Evolutionary conservation across 352 stramenopile species (phyloP), one percentile per base, ranked within the genome.

Genomic region (Albugo candida): DNA sequence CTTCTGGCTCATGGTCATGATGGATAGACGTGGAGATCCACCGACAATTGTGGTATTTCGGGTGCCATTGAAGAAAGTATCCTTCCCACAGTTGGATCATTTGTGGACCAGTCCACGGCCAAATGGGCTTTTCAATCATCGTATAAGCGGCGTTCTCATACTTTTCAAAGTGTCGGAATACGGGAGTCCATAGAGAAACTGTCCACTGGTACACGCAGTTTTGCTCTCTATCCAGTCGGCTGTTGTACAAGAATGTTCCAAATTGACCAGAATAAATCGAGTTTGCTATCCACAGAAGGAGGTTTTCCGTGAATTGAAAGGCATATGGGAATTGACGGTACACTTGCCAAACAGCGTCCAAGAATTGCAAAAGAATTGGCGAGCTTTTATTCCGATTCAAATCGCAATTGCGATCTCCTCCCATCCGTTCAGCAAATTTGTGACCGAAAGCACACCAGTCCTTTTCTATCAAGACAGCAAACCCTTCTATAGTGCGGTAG

Each of bases 1-100:
- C 38, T 43, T 43, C 38, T 24, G 38, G 38, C 17, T 6, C 13
- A 21, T 37, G 41, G 2, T 49, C 54, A 34, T 64, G 55, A 36
- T 69, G 63, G 11, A 65, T 45, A 46, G 78, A 65, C 47, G 57
- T 81, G 39, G 67, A 70, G 1, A 72, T 66, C 71, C 74, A 86
- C 21, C 74, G 65, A 47, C 71, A 83, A 31, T 81, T 79, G 54
- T 78, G 67, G 55, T 75, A 88, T 56, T 84, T 83, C 8, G 75
- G 72, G 46, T 88, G 75, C 70, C 71, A 85, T 48, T 91, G 78
- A 48, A 91, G 81, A 45, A 86, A 91, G 45, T 87, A 91, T 34
- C 65, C 61, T 6, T 85, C 73, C 78, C 78, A 91, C 8, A 91
- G 41, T 35, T 61, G 63, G 50, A 91, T 65, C 70, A 83, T 85